phyloP scores from a whole-genome alignment of 2,329 filamentous ascomycete species.

The Pseudogymnoascus sp. region DNA sequence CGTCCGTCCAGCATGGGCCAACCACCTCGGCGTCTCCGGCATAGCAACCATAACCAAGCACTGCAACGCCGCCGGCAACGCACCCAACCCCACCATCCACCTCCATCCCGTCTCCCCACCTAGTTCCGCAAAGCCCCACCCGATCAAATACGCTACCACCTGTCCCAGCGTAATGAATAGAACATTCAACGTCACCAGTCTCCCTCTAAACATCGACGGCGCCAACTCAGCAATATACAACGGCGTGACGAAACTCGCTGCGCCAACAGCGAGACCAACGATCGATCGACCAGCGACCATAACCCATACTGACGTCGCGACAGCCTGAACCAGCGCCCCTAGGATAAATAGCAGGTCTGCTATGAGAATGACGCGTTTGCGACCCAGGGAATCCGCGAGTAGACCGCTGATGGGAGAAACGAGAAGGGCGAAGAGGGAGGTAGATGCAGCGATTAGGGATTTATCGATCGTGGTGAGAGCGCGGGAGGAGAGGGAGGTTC shows the following conservation, averaged over 20 bases:
- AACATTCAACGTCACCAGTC: constrained; percentile 72
- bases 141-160: constrained; percentile 77
- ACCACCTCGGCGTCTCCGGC: constrained; percentile 84
- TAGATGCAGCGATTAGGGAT: constrained; percentile 62
- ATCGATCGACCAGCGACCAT: constrained; percentile 63
- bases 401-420: constrained; percentile 55
- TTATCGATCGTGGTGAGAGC: constrained; percentile 55
- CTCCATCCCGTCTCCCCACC: constrained; percentile 60
- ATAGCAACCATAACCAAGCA: constrained; percentile 58
- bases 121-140: constrained; percentile 59
- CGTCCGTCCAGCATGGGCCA: constrained; percentile 59
- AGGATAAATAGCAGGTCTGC: constrained; percentile 59
- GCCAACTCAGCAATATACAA: constrained; percentile 83
- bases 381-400: constrained; percentile 53
- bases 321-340: constrained; percentile 58
- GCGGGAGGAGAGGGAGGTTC: constrained; percentile 46
- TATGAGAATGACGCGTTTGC: constrained; percentile 52
- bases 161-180: constrained; percentile 83
- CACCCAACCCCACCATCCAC: constrained; percentile 85
- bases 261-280: constrained; percentile 65
- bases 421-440: constrained; percentile 55
- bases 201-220: constrained; percentile 65
- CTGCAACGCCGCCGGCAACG: constrained; percentile 66
- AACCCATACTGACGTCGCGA: constrained; percentile 43
- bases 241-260: constrained; percentile 73